Evolutionary conservation across 345 rosid species (phyloP).

Genomic region (Eucalyptus brandiana): DNA sequence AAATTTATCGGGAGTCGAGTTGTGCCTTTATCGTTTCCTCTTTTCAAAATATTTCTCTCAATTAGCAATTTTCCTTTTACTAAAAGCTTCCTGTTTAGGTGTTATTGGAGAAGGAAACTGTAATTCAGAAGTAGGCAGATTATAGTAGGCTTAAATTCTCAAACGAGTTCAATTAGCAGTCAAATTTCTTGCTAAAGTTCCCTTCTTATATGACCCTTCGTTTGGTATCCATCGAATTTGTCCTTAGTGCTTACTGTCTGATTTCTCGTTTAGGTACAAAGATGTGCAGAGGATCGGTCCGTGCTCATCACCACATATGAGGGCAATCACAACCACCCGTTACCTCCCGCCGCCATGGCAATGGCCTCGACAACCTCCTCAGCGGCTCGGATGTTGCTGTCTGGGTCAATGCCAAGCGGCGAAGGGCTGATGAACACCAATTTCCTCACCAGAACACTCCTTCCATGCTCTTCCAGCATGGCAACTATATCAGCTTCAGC

Average conservation of each 20-base stretch:
- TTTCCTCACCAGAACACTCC: conserved; percentile 57
- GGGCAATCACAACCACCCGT: conserved; percentile 91
- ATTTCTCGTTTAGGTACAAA: conserved; percentile 49
- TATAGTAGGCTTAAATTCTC: not conserved
- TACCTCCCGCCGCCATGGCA: conserved; percentile 85
- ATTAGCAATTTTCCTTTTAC: not conserved
- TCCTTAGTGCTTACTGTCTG: not conserved
- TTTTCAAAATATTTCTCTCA: not conserved
- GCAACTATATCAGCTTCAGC: conserved; percentile 96
- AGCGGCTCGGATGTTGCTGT: conserved; percentile 73
- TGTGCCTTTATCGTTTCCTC: not conserved
- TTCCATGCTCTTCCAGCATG: conserved; percentile 92
- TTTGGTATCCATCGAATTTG: not conserved
- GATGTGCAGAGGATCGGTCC: conserved; percentile 82
- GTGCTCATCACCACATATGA: conserved; percentile 87
- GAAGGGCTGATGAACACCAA: conserved; percentile 65
- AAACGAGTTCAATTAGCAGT: not conserved
- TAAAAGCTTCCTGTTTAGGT: not conserved
- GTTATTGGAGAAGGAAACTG: not conserved
- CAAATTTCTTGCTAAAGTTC: not conserved
- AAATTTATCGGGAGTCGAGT: not conserved
- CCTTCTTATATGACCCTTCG: not conserved
- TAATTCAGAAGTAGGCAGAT: not conserved
- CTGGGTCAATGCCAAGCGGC: conserved; percentile 76
- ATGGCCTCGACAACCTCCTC: conserved; percentile 94